Percentiles rank a stretch among this genome's conserved stretches.
Evolutionary conservation across 2,329 filamentous ascomycete genomes (phyloP).

Genomic region (Thelonectria rubi): DNA sequence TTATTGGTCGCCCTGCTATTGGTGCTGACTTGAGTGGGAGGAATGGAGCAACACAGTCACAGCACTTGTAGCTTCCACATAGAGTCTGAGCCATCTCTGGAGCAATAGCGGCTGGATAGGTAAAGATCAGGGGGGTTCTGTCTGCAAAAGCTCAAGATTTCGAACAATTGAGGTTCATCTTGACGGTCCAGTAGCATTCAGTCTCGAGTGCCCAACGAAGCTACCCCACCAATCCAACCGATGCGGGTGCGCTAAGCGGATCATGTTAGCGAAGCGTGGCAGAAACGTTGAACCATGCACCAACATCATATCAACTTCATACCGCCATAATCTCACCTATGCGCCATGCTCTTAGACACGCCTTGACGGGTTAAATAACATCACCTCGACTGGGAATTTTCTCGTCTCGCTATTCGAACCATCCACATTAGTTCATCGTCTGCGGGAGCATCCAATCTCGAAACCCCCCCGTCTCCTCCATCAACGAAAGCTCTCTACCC

Average conservation of each 20-base stretch:
- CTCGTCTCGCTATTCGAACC: background rate
- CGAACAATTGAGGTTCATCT: no score
- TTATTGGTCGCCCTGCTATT: background rate
- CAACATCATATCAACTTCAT: conserved; percentile 9
- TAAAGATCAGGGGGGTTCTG: no score
- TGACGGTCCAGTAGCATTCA: no score
- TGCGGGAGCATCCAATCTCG: background rate
- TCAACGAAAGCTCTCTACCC: background rate
- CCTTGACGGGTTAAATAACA: no score
- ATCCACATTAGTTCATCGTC: background rate
- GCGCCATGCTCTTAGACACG: no score
- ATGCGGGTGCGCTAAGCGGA: conserved; percentile 11
- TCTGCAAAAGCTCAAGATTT: no score
- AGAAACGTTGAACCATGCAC: conserved; percentile 14
- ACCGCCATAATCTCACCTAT: background rate
- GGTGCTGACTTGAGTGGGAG: background rate
- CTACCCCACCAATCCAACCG: conserved; percentile 10
- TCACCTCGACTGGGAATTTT: background rate
- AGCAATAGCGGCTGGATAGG: no score
- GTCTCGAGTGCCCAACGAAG: no score
- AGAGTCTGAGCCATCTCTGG: no score
- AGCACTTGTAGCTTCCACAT: no score
- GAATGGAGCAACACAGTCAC: no score
- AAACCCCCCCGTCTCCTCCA: background rate
- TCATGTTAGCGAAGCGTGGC: conserved; percentile 19